Base-by-base conservation (phyloP, 192 early-diverging fungal species). In the Funneliformis mosseae region DNA sequence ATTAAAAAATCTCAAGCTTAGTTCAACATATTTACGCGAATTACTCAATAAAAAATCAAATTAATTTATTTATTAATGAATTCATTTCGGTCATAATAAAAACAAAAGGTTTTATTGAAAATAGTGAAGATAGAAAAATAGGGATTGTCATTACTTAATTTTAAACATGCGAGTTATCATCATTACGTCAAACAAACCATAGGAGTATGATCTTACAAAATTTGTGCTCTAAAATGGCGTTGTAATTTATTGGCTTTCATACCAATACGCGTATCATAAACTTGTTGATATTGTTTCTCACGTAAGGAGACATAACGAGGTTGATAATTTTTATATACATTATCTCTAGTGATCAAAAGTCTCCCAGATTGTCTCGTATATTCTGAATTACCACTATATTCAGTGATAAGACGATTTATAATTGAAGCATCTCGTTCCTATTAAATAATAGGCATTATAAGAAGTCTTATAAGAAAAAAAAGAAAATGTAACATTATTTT, bases 201-300 rank as follows among this genome's bases (percentile, higher is more conserved):
- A n/a, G n/a, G n/a, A n/a, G n/a, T n/a, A n/a, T 43, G 45, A 64
- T 5, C 63, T 69, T 88, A 91, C 76, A 94, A 88, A 81, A 96
- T 95, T 85, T 97, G 95, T 45, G 86, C 85, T 80, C 96, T 87
- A 89, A 93, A 97, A 84, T 96, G 90, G 80, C 89, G 93, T 87
- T 97, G 95, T 80, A 97, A 85, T 74, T 91, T 93, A 88, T 98
- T 98, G 80, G 89, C 88, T 74, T 93, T 92, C 75, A 92, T 88
- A 28, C 92, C 94, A 43, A 92, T 85, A 46, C 88, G 84, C 27
- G 88, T 90, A 82, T 89, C 81, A 88, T 90, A 94, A 77, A 94
- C 87, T 62, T 93, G 61, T 66, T 64, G 76, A 42, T 8, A 1
- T 14, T 43, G 12, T 66, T 77, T 77, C 41, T 67, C 76, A 27